These are phyloP conservation scores for Scleromitrula shiraiana DNA, from an alignment of 2,329 filamentous ascomycete genomes.

Conservation along the genomic window DNA sequence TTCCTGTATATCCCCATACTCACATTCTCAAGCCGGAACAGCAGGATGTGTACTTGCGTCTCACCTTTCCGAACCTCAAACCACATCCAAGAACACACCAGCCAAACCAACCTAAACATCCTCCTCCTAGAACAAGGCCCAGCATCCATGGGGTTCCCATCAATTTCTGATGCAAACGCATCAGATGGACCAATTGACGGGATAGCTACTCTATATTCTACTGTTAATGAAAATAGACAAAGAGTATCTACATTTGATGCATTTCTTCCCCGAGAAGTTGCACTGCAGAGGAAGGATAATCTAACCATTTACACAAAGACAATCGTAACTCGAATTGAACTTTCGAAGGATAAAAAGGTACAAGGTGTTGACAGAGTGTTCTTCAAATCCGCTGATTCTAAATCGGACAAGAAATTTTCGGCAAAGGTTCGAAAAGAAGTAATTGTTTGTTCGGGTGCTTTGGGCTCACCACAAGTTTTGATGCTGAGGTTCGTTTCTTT, in stretches of 20 bases:
- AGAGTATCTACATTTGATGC: conserved; percentile 10
- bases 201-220: conserved; percentile 5
- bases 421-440: conserved; percentile 8
- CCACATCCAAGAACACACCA: too few species aligned
- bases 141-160: conserved; percentile 1
- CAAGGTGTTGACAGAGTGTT: neutral
- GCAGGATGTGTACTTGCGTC: too few species aligned
- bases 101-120: too few species aligned
- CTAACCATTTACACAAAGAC: conserved; percentile 7
- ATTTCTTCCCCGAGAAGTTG: conserved; percentile 8
- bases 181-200: conserved; percentile 7
- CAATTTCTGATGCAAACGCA: conserved; percentile 2
- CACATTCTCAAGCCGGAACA: too few species aligned
- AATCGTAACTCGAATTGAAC: conserved; percentile 4
- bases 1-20: too few species aligned
- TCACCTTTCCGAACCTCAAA: too few species aligned
- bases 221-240: neutral
- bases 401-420: neutral
- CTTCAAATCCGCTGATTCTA: neutral
- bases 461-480: conserved; percentile 9
- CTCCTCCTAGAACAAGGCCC: too few species aligned
- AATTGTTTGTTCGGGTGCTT: conserved; percentile 5
- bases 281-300: conserved; percentile 5
- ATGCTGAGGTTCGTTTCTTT: conserved; percentile 9
- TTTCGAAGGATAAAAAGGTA: neutral